Percentiles rank a stretch among this genome's conserved stretches.
phyloP scores from a whole-genome alignment of 768 basidiomycete genomes.

The Albatrellus ellisii region DNA sequence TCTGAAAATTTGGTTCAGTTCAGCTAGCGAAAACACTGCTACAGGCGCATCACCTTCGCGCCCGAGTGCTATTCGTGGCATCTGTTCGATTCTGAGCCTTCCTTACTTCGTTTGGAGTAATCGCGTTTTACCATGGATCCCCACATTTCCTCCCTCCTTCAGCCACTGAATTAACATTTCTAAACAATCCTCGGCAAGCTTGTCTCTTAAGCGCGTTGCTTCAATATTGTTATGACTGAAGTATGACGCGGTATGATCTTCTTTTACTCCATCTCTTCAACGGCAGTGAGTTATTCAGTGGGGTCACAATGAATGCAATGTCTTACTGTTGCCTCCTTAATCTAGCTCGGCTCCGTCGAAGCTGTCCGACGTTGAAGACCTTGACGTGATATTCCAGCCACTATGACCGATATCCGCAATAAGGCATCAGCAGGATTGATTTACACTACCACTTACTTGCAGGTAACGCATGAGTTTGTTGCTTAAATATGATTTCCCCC shows the following conservation, averaged over 20 bases:
- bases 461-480: constrained; percentile 97
- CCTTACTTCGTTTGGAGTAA: not conserved
- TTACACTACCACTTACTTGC: constrained; percentile 35
- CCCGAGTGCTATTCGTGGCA: constrained; percentile 86
- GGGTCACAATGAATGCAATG: not conserved
- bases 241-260: constrained; percentile 83
- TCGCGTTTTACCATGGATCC: constrained; percentile 79
- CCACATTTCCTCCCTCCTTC: constrained; percentile 91
- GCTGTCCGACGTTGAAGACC: constrained; percentile 97
- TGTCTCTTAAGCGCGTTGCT: constrained; percentile 66
- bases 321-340: constrained; percentile 64
- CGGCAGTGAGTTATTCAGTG: not conserved
- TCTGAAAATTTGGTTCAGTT: constrained; percentile 31
- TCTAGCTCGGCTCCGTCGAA: constrained; percentile 75
- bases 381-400: constrained; percentile 98
- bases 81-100: too few species aligned
- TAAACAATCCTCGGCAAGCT: constrained; percentile 80
- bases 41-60: constrained; percentile 42
- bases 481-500: constrained; percentile 96
- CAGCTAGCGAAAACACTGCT: not conserved
- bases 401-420: constrained; percentile 25
- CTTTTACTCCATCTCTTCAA: constrained; percentile 64
- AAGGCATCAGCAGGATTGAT: not conserved
- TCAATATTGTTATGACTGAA: constrained; percentile 80
- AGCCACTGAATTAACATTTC: constrained; percentile 95